Evolutionary conservation across 495 filamentous ascomycete genomes (phyloP), one percentile per base, ranked within the genome.

Genomic region (Neurospora sp.): DNA sequence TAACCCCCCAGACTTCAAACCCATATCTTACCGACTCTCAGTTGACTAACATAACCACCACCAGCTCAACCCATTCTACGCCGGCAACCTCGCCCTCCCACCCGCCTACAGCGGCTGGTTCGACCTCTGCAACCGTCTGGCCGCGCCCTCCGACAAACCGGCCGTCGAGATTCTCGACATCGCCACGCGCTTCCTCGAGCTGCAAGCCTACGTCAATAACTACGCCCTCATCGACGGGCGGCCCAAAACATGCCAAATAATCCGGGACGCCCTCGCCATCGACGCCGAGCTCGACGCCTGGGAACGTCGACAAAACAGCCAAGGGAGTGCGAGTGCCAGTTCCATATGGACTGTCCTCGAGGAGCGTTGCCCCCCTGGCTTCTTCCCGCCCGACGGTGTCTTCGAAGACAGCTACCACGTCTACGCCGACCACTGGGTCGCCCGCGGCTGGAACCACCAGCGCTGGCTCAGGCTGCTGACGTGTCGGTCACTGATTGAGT

Each of bases 381-480:
- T 78, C 48, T 81, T 82, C 44, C 82, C 83, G 1, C 73, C 82
- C 3, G 75, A 80, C 4, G 81, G 78, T 27, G 80, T 87, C 45
- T 90, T 88, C 73, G 84, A 86, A 53, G 84, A 86, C 40, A 81
- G 84, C 71, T 92, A 90, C 75, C 88, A 92, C 75, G 76, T 85
- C 17, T 92, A 92, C 75, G 76, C 76, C 5, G 84, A 86, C 69
- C 83, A 87, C 48, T 90, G 88, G 87, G 80, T 85, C 38, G 84
- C 84, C 17, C 82, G 86, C 31, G 82, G 87, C 37, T 90, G 87
- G 87, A 92, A 90, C 71, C 85, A 89, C 70, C 90, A 89, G 74
- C 88, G 90, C 40, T 87, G 86, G 78, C 83, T 87, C 3, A 86
- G 88, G 38, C 87, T 90, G 53, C 76, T 90, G 14, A 80, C 86